Evolutionary conservation across 768 basidiomycete genomes (phyloP), one percentile per base, ranked within the genome.

Genomic region (Pisolithus microcarpus): DNA sequence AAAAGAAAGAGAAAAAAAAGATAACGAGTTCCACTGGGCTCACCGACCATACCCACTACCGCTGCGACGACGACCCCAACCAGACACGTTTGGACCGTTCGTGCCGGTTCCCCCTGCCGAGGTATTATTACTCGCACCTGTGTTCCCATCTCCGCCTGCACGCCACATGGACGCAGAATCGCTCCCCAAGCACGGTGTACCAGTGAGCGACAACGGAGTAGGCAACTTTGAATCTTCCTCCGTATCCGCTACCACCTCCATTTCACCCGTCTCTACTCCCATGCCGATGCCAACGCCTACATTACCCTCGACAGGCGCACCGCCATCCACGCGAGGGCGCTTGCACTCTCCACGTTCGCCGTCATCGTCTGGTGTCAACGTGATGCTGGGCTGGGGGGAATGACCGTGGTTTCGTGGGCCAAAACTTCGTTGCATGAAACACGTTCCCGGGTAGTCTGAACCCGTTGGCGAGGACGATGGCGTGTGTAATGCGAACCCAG

Each of bases 401-500:
- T 61, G 59, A 0, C 46, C 46, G 19, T 47, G 26, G 23, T 9
- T 42, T 19, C 45, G 45, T 19, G 18, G n/a, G 19, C 2, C 39
- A 16, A 49, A 42, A 24, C 2, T 11, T 34, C 37, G 39, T 16
- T 49, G 48, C 15, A 15, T 13, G n/a, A 60, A 53, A 28, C 50
- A 50, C 11, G 26, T 21, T 1, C 54, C 52, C 2, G 56, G 44
- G 39, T 56, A 50, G 36, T 66, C 65, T 21, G 62, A 52, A 7
- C 48, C 44, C 19, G 66, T 66, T 15, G 65, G 65, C 0, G 66
- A 68, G 2, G 65, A 62, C 4, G 58, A 59, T 15, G 65, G 62
- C 1, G 66, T 53, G 43, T 66, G 64, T 10, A 65, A 43, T 4
- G 56, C n/a, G 36, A 54, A 46, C 13, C 18, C 21, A 8, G 30